Base-by-base conservation (phyloP, 257 asterid genomes). In the Scutellaria minor region DNA sequence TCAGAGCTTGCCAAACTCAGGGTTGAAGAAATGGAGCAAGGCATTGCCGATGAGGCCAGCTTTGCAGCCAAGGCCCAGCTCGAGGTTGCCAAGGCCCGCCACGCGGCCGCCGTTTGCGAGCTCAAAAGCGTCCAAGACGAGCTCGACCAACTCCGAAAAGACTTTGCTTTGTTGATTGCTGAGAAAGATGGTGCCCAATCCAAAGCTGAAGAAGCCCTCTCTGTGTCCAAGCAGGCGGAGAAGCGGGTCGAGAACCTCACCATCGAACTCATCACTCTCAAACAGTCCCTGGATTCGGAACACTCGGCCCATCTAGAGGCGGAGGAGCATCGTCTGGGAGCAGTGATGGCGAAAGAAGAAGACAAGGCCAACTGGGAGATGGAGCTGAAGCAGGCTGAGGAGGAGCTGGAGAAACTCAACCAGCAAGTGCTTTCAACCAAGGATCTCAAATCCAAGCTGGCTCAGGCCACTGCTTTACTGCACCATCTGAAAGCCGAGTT, bases 11-110 rank as follows among this genome's bases (percentile, higher is more conserved):
- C 97, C 10, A 88, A 85, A 40, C 96, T 92, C 42, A 69, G 96
- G 62, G 90, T 89, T 4, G 98, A 92, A 75, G 97, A 95, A 82
- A 84, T 92, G 87, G 97, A 92, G 79, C 92, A 89, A 63, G 98
- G 97, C 48, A 92, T 95, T 9, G 90, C 96, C 0, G 90, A 87
- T n/a, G 98, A 87, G 50, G 79, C 91, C n/a, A 92, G 98, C 83
- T 73, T 89, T 54, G 96, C 99, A 3, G 94, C 97, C 78, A 92
- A 85, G 88, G 98, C 92, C 4, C 98, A 95, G 87, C 92, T 95
- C 9, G 98, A 95, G 91, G 98, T 95, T 0, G 96, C 98, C 62
- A 76, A 70, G 61, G 96, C 99, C 1, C 70, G 97, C 73, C 92
- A 90, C 53, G 84, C 87, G 0, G 89, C 98, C 20, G 98, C 98